phyloP scores from a whole-genome alignment of 2,329 filamentous ascomycete species.

The Calonectria pseudoreteaudii region DNA sequence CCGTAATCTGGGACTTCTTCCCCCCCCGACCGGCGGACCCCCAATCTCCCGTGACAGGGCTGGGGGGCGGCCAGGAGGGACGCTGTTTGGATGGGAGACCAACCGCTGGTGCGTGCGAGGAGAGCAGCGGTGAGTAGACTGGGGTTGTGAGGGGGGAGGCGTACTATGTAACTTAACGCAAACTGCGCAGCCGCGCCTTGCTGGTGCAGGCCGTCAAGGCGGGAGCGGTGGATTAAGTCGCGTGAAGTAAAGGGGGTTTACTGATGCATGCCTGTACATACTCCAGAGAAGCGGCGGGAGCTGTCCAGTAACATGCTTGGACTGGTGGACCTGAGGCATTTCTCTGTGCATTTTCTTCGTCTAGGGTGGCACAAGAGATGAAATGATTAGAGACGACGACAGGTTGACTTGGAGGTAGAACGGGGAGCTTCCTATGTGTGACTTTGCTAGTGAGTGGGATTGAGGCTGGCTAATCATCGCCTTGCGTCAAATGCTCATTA shows the following conservation, averaged over 20 bases:
- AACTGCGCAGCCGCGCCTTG: conserved; percentile 32
- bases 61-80: conserved; percentile 28
- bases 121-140: conserved; percentile 41
- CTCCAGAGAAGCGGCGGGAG: conserved; percentile 17
- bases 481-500: not conserved
- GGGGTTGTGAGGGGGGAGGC: conserved; percentile 24
- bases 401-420: not conserved
- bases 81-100: conserved; percentile 20
- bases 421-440: conserved; percentile 3
- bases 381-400: conserved; percentile 3
- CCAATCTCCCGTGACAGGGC: conserved; percentile 40
- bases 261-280: conserved; percentile 24
- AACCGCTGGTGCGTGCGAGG: conserved; percentile 31
- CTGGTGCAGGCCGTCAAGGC: conserved; percentile 34
- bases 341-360: conserved; percentile 46
- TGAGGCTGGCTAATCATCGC: not conserved
- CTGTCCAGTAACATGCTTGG: conserved; percentile 29
- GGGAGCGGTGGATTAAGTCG: conserved; percentile 23
- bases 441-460: not conserved
- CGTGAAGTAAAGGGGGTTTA: conserved; percentile 37
- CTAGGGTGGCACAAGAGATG: conserved; percentile 16
- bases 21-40: conserved; percentile 34
- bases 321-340: conserved; percentile 48
- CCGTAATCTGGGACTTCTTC: conserved; percentile 31
- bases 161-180: conserved; percentile 31